phyloP scores from a whole-genome alignment of 331 rosid species.

The Saraca asoca region DNA sequence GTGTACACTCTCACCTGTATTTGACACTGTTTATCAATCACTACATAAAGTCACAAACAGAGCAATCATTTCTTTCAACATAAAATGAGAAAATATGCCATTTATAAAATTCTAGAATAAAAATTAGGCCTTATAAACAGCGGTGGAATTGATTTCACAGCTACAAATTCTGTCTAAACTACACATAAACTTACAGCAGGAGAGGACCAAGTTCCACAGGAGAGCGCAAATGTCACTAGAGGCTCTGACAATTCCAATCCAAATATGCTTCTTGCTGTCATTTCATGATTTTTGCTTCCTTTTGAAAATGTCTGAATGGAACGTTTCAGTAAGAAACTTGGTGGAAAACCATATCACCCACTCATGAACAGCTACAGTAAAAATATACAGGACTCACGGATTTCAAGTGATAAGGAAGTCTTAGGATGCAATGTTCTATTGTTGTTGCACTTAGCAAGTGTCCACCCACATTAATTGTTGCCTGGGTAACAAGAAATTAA shows the following conservation, averaged over 20 bases:
- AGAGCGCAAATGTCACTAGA: slow-evolving; percentile 80
- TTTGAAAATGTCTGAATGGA: slow-evolving; percentile 59
- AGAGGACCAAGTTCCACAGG: slow-evolving; percentile 95
- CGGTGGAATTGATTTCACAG: too few species aligned
- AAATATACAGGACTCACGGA: slow-evolving; percentile 36
- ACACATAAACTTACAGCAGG: slow-evolving; percentile 74
- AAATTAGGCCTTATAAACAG: too few species aligned
- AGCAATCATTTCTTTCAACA: neutral
- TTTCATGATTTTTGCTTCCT: slow-evolving; percentile 69
- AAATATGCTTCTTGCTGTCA: slow-evolving; percentile 67
- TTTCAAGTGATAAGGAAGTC: slow-evolving; percentile 55
- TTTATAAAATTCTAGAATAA: slow-evolving; percentile 12
- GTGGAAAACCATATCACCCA: slow-evolving; percentile 22
- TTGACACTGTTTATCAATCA: slow-evolving; percentile 37
- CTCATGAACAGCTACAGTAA: neutral
- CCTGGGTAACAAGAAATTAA: slow-evolving; percentile 46
- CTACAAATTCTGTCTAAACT: neutral
- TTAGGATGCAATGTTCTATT: slow-evolving; percentile 52
- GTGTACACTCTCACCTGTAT: slow-evolving; percentile 58
- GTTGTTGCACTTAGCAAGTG: slow-evolving; percentile 50
- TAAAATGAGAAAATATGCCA: slow-evolving; percentile 15
- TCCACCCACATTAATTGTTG: slow-evolving; percentile 57
- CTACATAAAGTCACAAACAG: slow-evolving; percentile 4
- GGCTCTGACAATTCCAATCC: slow-evolving; percentile 93
- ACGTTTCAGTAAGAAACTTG: slow-evolving; percentile 30